A percentile compares a stretch with the other conserved stretches of the same genome.
phyloP scores from a whole-genome alignment of 177 flowering plant genomes.

The Vitis hybrid region DNA sequence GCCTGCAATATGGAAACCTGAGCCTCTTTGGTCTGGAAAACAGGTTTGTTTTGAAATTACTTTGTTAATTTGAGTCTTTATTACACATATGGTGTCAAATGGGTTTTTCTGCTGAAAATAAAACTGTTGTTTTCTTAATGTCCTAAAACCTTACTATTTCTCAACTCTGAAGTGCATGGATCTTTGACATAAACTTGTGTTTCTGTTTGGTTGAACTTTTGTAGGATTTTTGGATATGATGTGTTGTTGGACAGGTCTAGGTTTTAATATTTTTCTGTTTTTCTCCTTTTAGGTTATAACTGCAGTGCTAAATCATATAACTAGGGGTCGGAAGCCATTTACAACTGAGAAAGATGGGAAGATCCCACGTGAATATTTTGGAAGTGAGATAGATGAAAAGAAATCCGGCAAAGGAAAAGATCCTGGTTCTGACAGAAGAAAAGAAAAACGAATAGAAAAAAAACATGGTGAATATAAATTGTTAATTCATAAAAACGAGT shows the following conservation, averaged over 20 bases:
- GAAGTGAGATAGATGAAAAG: constrained; percentile 11
- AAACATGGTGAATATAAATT: constrained; percentile 53
- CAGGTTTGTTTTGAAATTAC: constrained; percentile 48
- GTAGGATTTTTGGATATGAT: background rate
- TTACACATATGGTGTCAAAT: too few relatives aligned
- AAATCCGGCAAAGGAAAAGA: background rate
- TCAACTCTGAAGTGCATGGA: too few relatives aligned
- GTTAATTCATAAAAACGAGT: constrained; percentile 61
- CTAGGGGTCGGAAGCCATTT: constrained; percentile 65
- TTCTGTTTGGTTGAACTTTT: background rate
- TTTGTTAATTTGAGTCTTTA: background rate
- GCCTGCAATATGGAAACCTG: constrained; percentile 86
- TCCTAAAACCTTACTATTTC: too few relatives aligned
- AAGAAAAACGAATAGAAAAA: background rate
- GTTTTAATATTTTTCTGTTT: background rate
- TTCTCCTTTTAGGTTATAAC: constrained; percentile 65
- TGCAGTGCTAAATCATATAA: constrained; percentile 72
- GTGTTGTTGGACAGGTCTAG: background rate
- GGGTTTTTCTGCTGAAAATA: background rate
- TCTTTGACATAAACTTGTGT: background rate
- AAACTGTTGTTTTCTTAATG: too few relatives aligned
- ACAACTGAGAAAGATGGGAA: constrained; percentile 61
- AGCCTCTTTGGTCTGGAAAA: constrained; percentile 92
- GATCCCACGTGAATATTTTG: constrained; percentile 57
- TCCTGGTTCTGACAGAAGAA: background rate